Base-by-base conservation (phyloP, 306 rosid genomes). In the Fagus crenata region DNA sequence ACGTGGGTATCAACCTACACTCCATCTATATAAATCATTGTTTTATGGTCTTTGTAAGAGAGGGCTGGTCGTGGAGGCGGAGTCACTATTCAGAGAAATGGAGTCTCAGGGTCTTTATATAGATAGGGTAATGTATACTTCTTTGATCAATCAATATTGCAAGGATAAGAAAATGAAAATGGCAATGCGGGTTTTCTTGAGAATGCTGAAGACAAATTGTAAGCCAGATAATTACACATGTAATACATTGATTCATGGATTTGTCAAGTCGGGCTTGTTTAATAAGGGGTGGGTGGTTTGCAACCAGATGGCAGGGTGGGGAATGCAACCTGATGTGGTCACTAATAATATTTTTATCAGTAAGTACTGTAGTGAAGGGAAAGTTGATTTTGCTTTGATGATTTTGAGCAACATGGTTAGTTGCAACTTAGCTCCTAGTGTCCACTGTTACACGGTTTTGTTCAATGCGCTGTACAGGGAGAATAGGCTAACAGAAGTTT, bases 31-130 rank as follows among this genome's bases (percentile, higher is more conserved):
- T 78, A 83, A 86, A 71, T 43, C 87, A 31, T 51, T 86, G 54
- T 83, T 86, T 61, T 86, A 86, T 83, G 85, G 87, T 61, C 81
- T 83, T 49, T 86, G 85, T 72, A 83, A 71, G 75, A 77, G 86
- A 22, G 73, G 77, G n/a, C 73, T 74, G 70, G 69, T 80, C 12
- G 65, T 77, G 72, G 86, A 86, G 81, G 89, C 85, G n/a, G 85
- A 80, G 81, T 65, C 77, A 39, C 33, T 86, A 41, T 73, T 71
- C 42, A 58, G 60, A 51, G 86, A 86, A 75, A 86, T 86, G 87
- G 85, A 83, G 84, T 80, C 82, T 49, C 76, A 6, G 49, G 84
- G 85, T 42, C 22, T 83, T 46, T 77, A 83, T 77, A 49, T 84
- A 37, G 89, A 86, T 64, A 77, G 75, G 72, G 67, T 31, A 18